Conservation (phyloP, 495 filamentous ascomycete species). For the Lichina pygmaea region DNA sequence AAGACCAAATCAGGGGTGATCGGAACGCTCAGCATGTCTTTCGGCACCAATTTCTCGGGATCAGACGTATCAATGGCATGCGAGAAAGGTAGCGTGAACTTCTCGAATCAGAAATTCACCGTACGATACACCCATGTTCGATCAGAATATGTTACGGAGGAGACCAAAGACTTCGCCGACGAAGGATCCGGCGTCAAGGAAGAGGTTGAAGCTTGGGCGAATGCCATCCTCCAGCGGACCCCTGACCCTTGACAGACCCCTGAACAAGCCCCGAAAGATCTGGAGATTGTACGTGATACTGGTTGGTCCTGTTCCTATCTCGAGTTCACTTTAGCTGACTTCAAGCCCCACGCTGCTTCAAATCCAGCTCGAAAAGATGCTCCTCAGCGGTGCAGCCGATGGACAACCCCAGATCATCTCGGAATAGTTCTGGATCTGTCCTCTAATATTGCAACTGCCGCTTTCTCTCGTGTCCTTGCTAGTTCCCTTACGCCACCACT, state of each 20-base stretch:
- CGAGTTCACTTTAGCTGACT: too few species aligned
- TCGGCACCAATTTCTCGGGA: constrained; percentile 34
- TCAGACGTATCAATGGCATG: constrained; percentile 23
- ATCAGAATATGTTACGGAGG: constrained; percentile 7
- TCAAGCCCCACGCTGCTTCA: too few species aligned
- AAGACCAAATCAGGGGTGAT: constrained; percentile 32
- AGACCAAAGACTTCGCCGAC: constrained; percentile 24
- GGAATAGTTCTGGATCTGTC: too few species aligned
- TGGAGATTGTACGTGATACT: too few species aligned
- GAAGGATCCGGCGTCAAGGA: constrained; percentile 30
- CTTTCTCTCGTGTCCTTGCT: too few species aligned
- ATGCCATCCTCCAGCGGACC: constrained; percentile 14
- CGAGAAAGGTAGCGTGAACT: constrained; percentile 21
- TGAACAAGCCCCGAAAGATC: background rate
- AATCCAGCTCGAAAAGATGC: too few species aligned
- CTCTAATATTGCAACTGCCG: too few species aligned
- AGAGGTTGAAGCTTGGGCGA: constrained; percentile 41
- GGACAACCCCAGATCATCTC: too few species aligned
- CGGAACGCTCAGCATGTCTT: constrained; percentile 32
- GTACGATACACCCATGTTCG: constrained; percentile 2
- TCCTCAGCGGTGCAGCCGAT: too few species aligned
- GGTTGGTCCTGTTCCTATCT: too few species aligned
- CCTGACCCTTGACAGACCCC: background rate
- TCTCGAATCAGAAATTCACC: constrained; percentile 21
- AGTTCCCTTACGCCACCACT: too few species aligned